phyloP scores from a whole-genome alignment of 257 asterid species.

The Gynochthodes officinalis region DNA sequence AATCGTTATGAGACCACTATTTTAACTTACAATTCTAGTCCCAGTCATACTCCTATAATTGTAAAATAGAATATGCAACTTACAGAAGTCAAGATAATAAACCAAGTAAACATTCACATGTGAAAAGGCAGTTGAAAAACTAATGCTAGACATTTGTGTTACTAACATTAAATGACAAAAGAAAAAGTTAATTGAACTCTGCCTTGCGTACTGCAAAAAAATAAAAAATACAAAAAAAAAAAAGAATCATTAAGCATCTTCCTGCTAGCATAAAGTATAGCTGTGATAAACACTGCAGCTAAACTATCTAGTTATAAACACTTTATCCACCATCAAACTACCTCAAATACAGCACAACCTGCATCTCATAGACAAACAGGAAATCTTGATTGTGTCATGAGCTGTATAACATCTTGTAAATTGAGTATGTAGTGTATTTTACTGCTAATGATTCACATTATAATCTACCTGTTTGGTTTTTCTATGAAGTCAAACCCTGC shows the following conservation, averaged over 20 bases:
- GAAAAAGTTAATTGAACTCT: not conserved
- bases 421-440: not conserved
- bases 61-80: not conserved
- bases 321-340: not conserved
- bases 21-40: not conserved
- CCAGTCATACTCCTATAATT: not conserved
- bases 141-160: not conserved
- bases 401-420: not conserved
- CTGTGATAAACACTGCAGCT: not conserved
- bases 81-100: not conserved
- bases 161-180: not conserved
- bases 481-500: conserved; percentile 89
- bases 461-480: conserved; percentile 71
- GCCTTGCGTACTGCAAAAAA: no score
- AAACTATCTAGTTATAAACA: not conserved
- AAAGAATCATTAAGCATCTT: not conserved
- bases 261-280: not conserved
- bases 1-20: not conserved
- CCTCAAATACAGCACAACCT: not conserved
- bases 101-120: not conserved
- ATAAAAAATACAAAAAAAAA: not conserved
- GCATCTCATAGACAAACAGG: not conserved
- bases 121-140: not conserved
- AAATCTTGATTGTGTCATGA: not conserved
- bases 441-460: not conserved